Conservation (phyloP, 495 filamentous ascomycete genomes). For the Xylaria curta region DNA sequence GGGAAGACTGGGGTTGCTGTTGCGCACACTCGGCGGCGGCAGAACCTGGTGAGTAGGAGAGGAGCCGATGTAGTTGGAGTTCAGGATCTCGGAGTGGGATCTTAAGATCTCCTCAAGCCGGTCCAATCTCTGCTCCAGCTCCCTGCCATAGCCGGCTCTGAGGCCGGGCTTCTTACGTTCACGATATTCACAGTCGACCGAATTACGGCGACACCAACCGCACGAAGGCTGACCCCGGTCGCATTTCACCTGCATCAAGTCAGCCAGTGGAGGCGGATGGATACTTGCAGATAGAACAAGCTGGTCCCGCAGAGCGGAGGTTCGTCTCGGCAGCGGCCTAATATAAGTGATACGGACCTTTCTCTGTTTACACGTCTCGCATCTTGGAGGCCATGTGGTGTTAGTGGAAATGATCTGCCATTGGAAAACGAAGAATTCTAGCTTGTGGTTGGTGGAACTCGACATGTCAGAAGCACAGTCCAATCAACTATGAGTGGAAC, state of each 20-base stretch:
- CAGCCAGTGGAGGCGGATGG: slow-evolving; percentile 2
- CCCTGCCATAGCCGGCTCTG: slow-evolving; percentile 84
- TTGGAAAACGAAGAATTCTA: slow-evolving; percentile 1
- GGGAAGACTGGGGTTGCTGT: slow-evolving; percentile 49
- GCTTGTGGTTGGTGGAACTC: slow-evolving; percentile 16
- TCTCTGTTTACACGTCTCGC: slow-evolving; percentile 82
- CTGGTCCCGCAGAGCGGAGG: not conserved
- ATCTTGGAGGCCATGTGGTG: slow-evolving; percentile 51
- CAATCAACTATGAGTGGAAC: slow-evolving; percentile 11
- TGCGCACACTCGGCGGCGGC: slow-evolving; percentile 48
- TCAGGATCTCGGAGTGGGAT: slow-evolving; percentile 55
- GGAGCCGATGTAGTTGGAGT: slow-evolving; percentile 42
- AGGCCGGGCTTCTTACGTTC: slow-evolving; percentile 86
- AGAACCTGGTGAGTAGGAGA: slow-evolving; percentile 51
- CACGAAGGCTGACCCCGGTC: slow-evolving; percentile 84
- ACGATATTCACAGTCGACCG: slow-evolving; percentile 79
- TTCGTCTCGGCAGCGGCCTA: not conserved
- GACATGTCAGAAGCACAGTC: not conserved
- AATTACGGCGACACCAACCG: slow-evolving; percentile 86
- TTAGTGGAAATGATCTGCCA: slow-evolving; percentile 31
- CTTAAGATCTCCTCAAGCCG: slow-evolving; percentile 59
- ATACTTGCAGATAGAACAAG: not conserved
- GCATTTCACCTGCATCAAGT: slow-evolving; percentile 68
- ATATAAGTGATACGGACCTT: slow-evolving; percentile 59
- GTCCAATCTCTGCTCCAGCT: slow-evolving; percentile 81